Evolutionary conservation across 2,329 filamentous ascomycete genomes (phyloP).

Genomic region (Talaromyces rugulosus): DNA sequence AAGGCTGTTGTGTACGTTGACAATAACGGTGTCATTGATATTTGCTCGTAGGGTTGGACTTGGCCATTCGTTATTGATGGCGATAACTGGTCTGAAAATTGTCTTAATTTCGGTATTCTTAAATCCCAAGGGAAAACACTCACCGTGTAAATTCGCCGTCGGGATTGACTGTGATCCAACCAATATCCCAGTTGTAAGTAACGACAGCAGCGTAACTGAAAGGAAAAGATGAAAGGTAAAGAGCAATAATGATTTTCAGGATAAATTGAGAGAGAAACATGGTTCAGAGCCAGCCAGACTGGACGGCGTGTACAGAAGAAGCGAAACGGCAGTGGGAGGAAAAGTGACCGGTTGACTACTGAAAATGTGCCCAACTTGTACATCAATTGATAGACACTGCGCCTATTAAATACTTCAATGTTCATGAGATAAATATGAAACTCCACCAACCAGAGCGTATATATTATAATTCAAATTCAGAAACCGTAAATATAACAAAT

Average conservation of each 20-base stretch:
- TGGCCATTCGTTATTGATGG: conserved; percentile 71
- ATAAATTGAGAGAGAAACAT: background rate
- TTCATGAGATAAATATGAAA: no score
- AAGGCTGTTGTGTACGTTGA: conserved; percentile 65
- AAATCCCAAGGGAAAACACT: conserved; percentile 28
- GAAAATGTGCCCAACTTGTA: no score
- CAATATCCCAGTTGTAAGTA: conserved; percentile 50
- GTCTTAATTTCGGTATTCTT: background rate
- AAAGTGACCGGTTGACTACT: background rate
- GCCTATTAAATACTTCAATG: no score
- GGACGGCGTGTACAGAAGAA: background rate
- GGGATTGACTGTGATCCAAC: conserved; percentile 53
- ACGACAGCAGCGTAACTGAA: conserved; percentile 17
- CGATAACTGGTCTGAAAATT: conserved; percentile 37
- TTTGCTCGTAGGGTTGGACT: conserved; percentile 68
- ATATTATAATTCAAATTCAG: background rate
- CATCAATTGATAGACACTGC: no score
- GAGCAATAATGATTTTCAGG: background rate
- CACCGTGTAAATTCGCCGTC: conserved; percentile 46
- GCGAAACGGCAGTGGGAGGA: background rate
- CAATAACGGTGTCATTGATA: conserved; percentile 66
- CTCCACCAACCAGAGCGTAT: no score
- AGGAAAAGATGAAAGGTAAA: background rate
- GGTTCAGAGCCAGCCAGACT: background rate
- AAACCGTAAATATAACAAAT: background rate